These are phyloP conservation scores for Aureobasidium sp. DNA, from an alignment of 2,329 filamentous ascomycete genomes.

Conservation along the genomic window DNA sequence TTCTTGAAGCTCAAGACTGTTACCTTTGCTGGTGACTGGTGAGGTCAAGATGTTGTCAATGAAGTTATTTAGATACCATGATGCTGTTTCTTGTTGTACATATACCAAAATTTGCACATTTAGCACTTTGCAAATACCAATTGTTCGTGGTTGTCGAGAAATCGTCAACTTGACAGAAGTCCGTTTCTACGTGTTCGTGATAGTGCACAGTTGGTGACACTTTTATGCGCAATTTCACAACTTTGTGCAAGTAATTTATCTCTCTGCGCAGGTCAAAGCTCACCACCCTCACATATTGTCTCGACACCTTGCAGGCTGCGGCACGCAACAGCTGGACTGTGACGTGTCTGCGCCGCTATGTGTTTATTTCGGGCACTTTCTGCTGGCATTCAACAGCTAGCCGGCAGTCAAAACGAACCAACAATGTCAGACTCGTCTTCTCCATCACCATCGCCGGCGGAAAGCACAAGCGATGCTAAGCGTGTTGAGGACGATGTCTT, in stretches of 20 bases:
- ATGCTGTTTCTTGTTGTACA: background rate
- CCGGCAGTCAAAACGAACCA: background rate
- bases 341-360: background rate
- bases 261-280: background rate
- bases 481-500: background rate
- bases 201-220: no score
- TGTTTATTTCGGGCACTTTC: background rate
- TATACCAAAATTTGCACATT: background rate
- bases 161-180: no score
- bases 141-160: background rate
- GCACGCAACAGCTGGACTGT: background rate
- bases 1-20: slow-evolving; percentile 30
- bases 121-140: background rate
- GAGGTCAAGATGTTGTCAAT: background rate
- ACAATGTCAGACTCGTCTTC: background rate
- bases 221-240: background rate
- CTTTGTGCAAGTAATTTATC: background rate
- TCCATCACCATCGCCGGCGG: background rate
- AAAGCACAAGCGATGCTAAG: background rate
- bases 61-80: background rate
- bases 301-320: slow-evolving; percentile 2
- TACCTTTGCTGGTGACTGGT: slow-evolving; percentile 16
- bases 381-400: background rate
- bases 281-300: background rate
- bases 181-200: background rate